Percentiles rank a stretch among this genome's conserved stretches.
Evolutionary conservation across 768 basidiomycete species (phyloP).

Genomic region (Lentinula sp.): DNA sequence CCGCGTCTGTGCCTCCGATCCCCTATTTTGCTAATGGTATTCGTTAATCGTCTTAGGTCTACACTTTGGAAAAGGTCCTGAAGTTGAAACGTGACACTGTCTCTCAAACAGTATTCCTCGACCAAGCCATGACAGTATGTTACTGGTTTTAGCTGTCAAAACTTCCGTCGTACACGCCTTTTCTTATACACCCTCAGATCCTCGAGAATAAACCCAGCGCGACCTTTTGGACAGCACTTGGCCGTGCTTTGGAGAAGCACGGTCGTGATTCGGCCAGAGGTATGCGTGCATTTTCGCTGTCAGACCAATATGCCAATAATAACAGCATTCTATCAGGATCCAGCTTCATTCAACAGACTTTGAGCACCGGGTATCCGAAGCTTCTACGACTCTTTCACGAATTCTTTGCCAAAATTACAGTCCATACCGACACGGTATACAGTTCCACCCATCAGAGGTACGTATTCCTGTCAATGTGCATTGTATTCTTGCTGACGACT

Average conservation of each 20-base stretch:
- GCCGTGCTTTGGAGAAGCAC: slow-evolving; percentile 75
- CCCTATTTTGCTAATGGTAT: background rate
- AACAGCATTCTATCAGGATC: slow-evolving; percentile 47
- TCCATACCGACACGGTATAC: slow-evolving; percentile 94
- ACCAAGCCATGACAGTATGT: slow-evolving; percentile 86
- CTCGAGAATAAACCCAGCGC: slow-evolving; percentile 90
- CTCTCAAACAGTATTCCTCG: slow-evolving; percentile 76
- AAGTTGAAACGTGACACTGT: slow-evolving; percentile 80
- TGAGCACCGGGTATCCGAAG: slow-evolving; percentile 81
- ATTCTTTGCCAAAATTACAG: slow-evolving; percentile 92
- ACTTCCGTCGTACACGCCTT: background rate
- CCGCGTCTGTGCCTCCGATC: background rate
- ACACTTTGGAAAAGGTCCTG: slow-evolving; percentile 91
- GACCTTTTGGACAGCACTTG: slow-evolving; percentile 84
- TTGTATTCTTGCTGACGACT: background rate
- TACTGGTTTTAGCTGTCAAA: background rate
- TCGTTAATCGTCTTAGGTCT: slow-evolving; percentile 52
- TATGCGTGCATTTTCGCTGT: slow-evolving; percentile 21
- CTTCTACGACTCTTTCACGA: slow-evolving; percentile 91
- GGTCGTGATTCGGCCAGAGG: slow-evolving; percentile 77
- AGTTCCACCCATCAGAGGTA: slow-evolving; percentile 81
- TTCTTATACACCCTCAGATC: slow-evolving; percentile 34
- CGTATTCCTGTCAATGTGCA: background rate
- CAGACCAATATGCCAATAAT: background rate
- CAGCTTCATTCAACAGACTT: slow-evolving; percentile 83